These are phyloP conservation scores for Tolypocladium sp. DNA, from an alignment of 2,329 filamentous ascomycete genomes.

Conservation along the genomic window DNA sequence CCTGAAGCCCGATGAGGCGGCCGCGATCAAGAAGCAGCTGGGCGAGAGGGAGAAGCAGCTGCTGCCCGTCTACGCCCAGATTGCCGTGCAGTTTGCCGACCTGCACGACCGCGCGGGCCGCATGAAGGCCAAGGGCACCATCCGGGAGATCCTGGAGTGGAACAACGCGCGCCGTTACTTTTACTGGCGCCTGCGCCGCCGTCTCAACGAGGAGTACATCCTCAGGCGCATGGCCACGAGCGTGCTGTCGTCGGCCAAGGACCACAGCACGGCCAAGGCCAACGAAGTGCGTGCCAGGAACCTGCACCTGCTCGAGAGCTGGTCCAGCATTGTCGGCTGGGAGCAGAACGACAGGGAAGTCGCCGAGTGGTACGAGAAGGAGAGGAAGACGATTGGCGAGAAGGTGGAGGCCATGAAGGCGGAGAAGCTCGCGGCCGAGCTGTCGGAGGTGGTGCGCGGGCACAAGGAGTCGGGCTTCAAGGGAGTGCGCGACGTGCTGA, in stretches of 20 bases:
- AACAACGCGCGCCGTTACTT: constrained; percentile 90
- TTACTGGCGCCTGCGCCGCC: constrained; percentile 97
- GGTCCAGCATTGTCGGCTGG: constrained; percentile 72
- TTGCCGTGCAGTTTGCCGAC: constrained; percentile 94
- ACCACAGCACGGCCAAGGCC: constrained; percentile 29
- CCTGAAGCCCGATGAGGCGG: constrained; percentile 64
- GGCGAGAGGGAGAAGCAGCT: constrained; percentile 76
- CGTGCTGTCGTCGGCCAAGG: constrained; percentile 18
- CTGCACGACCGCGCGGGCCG: constrained; percentile 93
- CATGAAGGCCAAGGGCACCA: constrained; percentile 96
- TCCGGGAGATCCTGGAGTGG: constrained; percentile 79
- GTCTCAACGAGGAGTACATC: constrained; percentile 95
- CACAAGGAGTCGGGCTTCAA: constrained; percentile 64
- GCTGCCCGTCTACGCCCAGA: constrained; percentile 87
- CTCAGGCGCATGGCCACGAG: constrained; percentile 71
- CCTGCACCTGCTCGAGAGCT: constrained; percentile 69
- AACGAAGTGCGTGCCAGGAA: constrained; percentile 54
- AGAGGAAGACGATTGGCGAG: constrained; percentile 70
- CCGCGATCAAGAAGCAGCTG: constrained; percentile 77
- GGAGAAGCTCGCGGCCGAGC: constrained; percentile 49
- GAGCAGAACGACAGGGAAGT: constrained; percentile 73
- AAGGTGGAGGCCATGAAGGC: constrained; percentile 81
- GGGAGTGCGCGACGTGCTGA: constrained; percentile 77
- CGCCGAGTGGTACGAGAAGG: constrained; percentile 92
- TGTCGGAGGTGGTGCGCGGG: constrained; percentile 33